These are phyloP conservation scores for Aegilops bicornis DNA, from an alignment of 176 grass and related monocot genomes.

Conservation along the genomic window DNA sequence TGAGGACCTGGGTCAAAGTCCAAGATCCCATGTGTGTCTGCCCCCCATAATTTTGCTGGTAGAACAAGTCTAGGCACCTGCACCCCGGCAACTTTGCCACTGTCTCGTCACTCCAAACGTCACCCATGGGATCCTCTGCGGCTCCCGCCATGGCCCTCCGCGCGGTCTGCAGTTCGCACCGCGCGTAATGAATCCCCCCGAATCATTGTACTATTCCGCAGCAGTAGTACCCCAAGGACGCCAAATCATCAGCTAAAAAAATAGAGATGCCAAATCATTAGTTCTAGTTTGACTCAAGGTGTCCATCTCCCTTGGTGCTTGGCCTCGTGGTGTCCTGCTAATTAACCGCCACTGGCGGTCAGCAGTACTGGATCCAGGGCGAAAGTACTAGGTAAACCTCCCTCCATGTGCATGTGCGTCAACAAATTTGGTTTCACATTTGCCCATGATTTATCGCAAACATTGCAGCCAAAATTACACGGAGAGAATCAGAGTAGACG, in stretches of 20 bases:
- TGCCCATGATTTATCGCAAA: not conserved
- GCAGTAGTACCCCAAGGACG: no score
- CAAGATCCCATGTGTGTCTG: not conserved
- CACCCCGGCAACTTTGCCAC: not conserved
- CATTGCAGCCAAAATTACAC: not conserved
- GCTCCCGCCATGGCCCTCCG: rapidly evolving
- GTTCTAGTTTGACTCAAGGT: not conserved
- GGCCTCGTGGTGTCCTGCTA: not conserved
- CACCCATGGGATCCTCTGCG: constrained; percentile 40
- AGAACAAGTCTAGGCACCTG: not conserved
- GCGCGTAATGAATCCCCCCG: constrained; percentile 13
- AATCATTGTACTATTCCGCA: no score
- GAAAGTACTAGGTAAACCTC: not conserved
- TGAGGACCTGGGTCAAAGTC: constrained; percentile 34
- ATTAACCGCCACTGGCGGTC: constrained; percentile 18
- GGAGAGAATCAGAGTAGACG: not conserved
- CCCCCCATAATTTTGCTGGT: not conserved
- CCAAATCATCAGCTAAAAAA: no score
- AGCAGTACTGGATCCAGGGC: not conserved
- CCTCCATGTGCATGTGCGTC: not conserved
- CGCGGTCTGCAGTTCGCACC: rapidly evolving
- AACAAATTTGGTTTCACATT: not conserved
- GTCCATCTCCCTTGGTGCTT: not conserved
- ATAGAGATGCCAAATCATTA: not conserved
- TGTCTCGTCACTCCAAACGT: constrained; percentile 61